Conservation (phyloP, 768 basidiomycete species). For the Tremella fuciformis region DNA sequence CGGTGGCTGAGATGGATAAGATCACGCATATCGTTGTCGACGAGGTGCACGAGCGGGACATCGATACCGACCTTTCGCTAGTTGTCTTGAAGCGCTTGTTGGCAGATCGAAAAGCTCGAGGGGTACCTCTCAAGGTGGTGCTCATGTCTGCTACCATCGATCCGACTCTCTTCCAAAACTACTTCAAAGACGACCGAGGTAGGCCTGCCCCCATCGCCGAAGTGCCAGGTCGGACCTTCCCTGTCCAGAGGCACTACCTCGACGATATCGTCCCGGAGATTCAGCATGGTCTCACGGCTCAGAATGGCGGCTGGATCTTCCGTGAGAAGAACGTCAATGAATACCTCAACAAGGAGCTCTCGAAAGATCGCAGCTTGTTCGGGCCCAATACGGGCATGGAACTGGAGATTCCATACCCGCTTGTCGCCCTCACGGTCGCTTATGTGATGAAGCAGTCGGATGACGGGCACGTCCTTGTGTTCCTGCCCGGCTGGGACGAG, state of each 20-base stretch:
- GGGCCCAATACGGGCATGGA: slow-evolving; percentile 55
- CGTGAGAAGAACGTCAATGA: slow-evolving; percentile 65
- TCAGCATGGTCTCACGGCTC: slow-evolving; percentile 28
- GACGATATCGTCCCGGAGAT: slow-evolving; percentile 69
- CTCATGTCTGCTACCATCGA: slow-evolving; percentile 97
- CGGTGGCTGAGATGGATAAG: slow-evolving; percentile 60
- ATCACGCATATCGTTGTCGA: slow-evolving; percentile 90
- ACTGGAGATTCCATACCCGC: slow-evolving; percentile 72
- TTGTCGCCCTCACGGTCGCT: slow-evolving; percentile 76
- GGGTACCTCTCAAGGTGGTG: slow-evolving; percentile 74
- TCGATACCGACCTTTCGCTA: slow-evolving; percentile 84
- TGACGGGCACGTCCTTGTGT: slow-evolving; percentile 84
- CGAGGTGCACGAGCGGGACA: slow-evolving; percentile 92
- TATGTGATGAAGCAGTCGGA: slow-evolving; percentile 70
- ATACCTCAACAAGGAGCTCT: slow-evolving; percentile 71
- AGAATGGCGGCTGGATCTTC: slow-evolving; percentile 63
- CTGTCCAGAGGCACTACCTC: slow-evolving; percentile 75
- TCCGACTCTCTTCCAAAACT: slow-evolving; percentile 78
- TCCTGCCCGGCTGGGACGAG: slow-evolving; percentile 63
- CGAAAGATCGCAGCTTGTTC: slow-evolving; percentile 46
- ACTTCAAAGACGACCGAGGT: slow-evolving; percentile 65
- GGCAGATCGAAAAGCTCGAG: slow-evolving; percentile 66
- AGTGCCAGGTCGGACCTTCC: slow-evolving; percentile 87
- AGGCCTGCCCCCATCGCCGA: slow-evolving; percentile 68
- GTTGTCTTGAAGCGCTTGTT: slow-evolving; percentile 83